A percentile compares a stretch with the other conserved stretches of the same genome.
phyloP scores from a whole-genome alignment of 192 early-diverging fungal genomes.

The Coemansia sp. region DNA sequence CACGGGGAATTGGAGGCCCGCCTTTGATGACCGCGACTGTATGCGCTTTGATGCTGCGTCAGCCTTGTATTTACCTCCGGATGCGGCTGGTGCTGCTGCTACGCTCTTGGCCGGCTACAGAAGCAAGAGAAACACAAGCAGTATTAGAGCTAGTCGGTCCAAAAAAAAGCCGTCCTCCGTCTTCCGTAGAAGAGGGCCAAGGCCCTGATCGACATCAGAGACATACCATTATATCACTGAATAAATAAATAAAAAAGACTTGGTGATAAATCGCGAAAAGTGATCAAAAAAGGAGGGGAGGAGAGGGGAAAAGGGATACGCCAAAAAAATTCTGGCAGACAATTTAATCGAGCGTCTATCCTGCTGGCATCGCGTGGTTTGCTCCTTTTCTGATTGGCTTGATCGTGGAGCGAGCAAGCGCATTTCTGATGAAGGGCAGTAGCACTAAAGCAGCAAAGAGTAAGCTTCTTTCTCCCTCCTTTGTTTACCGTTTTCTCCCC shows the following conservation, averaged over 20 bases:
- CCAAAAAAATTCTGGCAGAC: neutral
- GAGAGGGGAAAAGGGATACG: neutral
- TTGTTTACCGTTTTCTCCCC: neutral
- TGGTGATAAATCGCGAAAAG: neutral
- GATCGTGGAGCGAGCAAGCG: neutral
- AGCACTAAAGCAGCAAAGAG: neutral
- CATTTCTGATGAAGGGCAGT: neutral
- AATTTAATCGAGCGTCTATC: neutral
- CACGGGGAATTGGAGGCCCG: conserved; percentile 78
- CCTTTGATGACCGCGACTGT: conserved; percentile 54
- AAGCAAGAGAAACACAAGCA: neutral
- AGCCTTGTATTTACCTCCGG: conserved; percentile 48
- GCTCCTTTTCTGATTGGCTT: conserved; percentile 4
- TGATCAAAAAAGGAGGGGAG: neutral
- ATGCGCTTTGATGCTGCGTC: conserved; percentile 43
- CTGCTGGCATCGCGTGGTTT: conserved; percentile 7
- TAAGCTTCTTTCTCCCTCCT: neutral
- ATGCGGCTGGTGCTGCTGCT: conserved; percentile 36
- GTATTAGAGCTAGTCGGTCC: neutral
- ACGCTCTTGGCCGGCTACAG: conserved; percentile 52
- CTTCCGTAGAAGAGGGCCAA: neutral
- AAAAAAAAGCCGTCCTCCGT: no score
- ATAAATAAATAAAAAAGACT: conserved; percentile 2
- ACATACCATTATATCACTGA: neutral
- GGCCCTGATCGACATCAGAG: neutral